A percentile compares a stretch with the other conserved stretches of the same genome.
phyloP scores from a whole-genome alignment of 2,329 filamentous ascomycete genomes.

The Calonectria ilicicola region DNA sequence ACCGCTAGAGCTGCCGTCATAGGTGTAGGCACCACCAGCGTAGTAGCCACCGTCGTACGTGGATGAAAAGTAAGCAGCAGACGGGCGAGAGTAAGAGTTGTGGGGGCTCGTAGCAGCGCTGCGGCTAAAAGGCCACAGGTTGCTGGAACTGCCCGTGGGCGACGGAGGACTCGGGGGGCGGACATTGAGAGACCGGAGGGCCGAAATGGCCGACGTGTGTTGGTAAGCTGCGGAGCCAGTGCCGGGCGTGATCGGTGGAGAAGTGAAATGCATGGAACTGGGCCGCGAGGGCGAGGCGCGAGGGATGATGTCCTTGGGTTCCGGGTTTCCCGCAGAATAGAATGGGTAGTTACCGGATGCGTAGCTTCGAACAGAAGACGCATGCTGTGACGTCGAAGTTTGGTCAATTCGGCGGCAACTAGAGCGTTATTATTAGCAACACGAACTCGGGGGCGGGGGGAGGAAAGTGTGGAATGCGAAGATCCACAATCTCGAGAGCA shows the following conservation, averaged over 20 bases:
- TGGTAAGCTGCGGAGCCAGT: constrained; percentile 48
- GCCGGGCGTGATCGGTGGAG: constrained; percentile 62
- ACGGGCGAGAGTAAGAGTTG: constrained; percentile 61
- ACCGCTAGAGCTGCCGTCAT: constrained; percentile 47
- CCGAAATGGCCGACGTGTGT: constrained; percentile 65
- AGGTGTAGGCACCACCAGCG: constrained; percentile 52
- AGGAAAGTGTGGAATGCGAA: constrained; percentile 18
- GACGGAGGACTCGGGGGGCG: constrained; percentile 68
- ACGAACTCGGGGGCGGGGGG: constrained; percentile 23
- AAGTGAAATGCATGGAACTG: constrained; percentile 65
- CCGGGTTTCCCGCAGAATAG: constrained; percentile 59
- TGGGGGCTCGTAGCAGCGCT: constrained; percentile 65
- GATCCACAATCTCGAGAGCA: constrained; percentile 29
- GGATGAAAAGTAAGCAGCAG: constrained; percentile 60
- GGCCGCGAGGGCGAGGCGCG: constrained; percentile 73
- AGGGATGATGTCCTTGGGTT: constrained; percentile 72
- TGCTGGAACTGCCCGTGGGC: constrained; percentile 56
- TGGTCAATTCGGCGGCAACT: constrained; percentile 69
- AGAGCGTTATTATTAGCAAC: constrained; percentile 37
- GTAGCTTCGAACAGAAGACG: constrained; percentile 46
- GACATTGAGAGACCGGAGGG: constrained; percentile 66
- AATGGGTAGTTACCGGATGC: constrained; percentile 55
- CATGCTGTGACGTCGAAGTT: constrained; percentile 47
- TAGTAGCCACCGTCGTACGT: constrained; percentile 63
- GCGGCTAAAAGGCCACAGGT: constrained; percentile 67